Conservation (phyloP, 2,329 filamentous ascomycete species). For the Trichophyton verrucosum region DNA sequence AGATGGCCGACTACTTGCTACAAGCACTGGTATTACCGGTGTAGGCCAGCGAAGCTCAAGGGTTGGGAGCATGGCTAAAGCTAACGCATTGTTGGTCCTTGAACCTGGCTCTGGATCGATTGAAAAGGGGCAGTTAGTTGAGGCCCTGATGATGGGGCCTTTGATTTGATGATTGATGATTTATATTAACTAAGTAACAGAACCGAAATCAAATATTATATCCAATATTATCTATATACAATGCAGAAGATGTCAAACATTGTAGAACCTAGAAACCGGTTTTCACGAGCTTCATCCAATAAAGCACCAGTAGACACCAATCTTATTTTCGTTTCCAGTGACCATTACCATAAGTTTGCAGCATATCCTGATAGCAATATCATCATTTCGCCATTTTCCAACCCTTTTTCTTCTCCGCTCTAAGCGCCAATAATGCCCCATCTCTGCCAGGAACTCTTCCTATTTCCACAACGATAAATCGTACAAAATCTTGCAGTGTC, state of each 20-base stretch:
- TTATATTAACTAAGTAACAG: background rate
- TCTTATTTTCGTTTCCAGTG: background rate
- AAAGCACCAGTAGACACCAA: background rate
- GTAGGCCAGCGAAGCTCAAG: conserved; percentile 65
- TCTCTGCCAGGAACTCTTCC: conserved; percentile 59
- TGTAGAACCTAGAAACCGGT: background rate
- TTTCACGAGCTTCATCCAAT: background rate
- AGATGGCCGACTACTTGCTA: conserved; percentile 59
- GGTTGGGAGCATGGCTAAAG: conserved; percentile 76
- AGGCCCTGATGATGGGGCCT: conserved; percentile 66
- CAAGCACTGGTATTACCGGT: conserved; percentile 59
- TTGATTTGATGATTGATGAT: conserved; percentile 18
- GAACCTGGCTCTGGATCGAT: conserved; percentile 40
- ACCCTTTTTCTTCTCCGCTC: conserved; percentile 41
- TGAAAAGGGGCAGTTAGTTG: conserved; percentile 55
- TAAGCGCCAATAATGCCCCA: conserved; percentile 41
- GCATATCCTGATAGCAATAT: background rate
- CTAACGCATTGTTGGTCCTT: conserved; percentile 70
- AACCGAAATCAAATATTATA: background rate
- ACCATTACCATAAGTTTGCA: background rate
- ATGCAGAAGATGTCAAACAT: background rate
- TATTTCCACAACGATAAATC: conserved; percentile 79
- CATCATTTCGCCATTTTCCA: conserved; percentile 33
- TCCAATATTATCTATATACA: background rate
- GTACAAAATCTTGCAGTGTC: conserved; percentile 74